A percentile compares a stretch with the other conserved stretches of the same genome.
phyloP scores from a whole-genome alignment of 2,329 filamentous ascomycete genomes.

The Elsinoe perseae region DNA sequence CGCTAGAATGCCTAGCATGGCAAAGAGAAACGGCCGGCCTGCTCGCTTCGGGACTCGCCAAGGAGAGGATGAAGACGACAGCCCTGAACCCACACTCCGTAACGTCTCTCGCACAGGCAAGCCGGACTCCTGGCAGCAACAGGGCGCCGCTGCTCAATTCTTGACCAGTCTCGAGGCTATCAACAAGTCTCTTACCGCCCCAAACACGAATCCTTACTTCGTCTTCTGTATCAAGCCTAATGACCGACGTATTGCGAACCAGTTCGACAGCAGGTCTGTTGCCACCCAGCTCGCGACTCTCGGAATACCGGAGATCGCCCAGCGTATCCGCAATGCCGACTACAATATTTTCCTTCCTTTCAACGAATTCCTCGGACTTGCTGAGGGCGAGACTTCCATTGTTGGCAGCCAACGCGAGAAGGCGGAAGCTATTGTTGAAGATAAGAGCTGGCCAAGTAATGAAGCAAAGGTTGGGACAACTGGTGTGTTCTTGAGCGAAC shows the following conservation, averaged over 20 bases:
- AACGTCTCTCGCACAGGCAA: slow-evolving; percentile 33
- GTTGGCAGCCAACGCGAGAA: slow-evolving; percentile 91
- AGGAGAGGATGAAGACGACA: slow-evolving; percentile 39
- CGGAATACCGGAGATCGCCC: slow-evolving; percentile 93
- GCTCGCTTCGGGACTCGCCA: slow-evolving; percentile 38
- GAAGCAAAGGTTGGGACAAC: slow-evolving; percentile 87
- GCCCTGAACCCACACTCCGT: slow-evolving; percentile 32
- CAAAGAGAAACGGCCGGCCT: slow-evolving; percentile 63
- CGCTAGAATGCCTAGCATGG: slow-evolving; percentile 84
- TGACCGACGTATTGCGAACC: slow-evolving; percentile 91
- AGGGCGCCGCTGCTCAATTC: slow-evolving; percentile 90
- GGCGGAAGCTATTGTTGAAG: slow-evolving; percentile 81
- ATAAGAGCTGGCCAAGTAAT: slow-evolving; percentile 84
- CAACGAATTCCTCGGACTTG: slow-evolving; percentile 83
- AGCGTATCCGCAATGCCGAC: slow-evolving; percentile 83
- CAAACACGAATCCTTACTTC: slow-evolving; percentile 87
- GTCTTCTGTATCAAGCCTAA: slow-evolving; percentile 97
- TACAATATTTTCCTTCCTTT: slow-evolving; percentile 95
- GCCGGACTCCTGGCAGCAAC: slow-evolving; percentile 47
- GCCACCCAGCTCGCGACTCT: slow-evolving; percentile 90
- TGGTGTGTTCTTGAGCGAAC: slow-evolving; percentile 89
- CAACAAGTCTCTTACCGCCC: slow-evolving; percentile 72
- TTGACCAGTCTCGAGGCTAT: slow-evolving; percentile 83
- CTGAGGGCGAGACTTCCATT: slow-evolving; percentile 74
- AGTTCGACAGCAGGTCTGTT: slow-evolving; percentile 98